Conservation (phyloP, 352 stramenopile species). For the Pythium apleroticum region DNA sequence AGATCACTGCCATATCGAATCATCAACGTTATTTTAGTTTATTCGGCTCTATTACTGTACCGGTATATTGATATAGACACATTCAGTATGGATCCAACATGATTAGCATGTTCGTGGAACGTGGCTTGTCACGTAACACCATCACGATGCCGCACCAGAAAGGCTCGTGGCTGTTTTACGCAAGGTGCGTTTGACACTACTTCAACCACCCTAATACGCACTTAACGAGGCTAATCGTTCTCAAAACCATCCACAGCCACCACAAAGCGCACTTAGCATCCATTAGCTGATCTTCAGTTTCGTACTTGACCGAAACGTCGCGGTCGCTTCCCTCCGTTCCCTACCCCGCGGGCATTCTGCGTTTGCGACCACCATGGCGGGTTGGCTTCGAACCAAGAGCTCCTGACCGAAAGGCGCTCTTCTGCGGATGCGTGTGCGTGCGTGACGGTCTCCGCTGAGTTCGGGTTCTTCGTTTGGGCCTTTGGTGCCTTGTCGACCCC, state of each 20-base stretch:
- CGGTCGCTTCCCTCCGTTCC: not conserved
- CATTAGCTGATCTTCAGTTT: not conserved
- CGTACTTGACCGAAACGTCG: not conserved
- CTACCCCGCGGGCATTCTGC: not conserved
- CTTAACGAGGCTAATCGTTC: not conserved
- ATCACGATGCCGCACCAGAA: constrained; percentile 4
- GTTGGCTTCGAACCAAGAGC: not conserved
- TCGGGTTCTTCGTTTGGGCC: not conserved
- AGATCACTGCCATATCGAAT: not conserved
- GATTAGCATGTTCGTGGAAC: not conserved
- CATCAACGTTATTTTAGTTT: not conserved
- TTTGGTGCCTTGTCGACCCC: not conserved
- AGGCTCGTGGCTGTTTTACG: not conserved
- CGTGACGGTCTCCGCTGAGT: not conserved
- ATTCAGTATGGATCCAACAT: not conserved
- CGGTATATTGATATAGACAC: not conserved
- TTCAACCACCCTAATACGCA: not conserved
- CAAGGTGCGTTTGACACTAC: constrained; percentile 9
- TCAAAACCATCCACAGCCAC: not conserved
- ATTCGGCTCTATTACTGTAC: not conserved
- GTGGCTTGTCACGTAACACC: not conserved
- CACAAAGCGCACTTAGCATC: not conserved
- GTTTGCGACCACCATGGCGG: not conserved
- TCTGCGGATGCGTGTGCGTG: not conserved
- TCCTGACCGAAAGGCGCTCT: not conserved